Percentiles rank a stretch among this genome's conserved stretches.
phyloP scores from a whole-genome alignment of 1,139 yeast genomes.

The Nadsonia commutata region DNA sequence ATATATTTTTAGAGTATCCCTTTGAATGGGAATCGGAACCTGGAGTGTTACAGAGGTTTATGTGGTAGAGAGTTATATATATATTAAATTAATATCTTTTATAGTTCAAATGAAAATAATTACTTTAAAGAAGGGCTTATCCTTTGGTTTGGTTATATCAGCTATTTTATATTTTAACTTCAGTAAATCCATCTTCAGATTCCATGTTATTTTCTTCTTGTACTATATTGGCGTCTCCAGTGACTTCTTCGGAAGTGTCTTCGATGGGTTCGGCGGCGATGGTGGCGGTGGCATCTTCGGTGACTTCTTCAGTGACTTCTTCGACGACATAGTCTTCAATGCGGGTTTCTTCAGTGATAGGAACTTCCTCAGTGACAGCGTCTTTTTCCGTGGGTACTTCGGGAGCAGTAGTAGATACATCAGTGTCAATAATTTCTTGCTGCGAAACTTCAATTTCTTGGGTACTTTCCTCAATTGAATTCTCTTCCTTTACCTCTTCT shows the following conservation, averaged over 20 bases:
- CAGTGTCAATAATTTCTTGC: conserved; percentile 1
- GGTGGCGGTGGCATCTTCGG: conserved; percentile 15
- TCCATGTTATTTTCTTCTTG: too few species aligned
- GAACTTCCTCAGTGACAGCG: conserved; percentile 1
- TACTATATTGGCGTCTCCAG: too few species aligned
- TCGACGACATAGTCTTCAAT: conserved; percentile 1
- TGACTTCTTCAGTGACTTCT: conserved; percentile 11
- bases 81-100: too few species aligned
- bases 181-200: too few species aligned
- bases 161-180: too few species aligned
- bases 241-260: too few species aligned
- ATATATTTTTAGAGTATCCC: conserved; percentile 44
- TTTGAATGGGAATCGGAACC: conserved; percentile 58
- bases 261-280: too few species aligned
- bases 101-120: neutral
- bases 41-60: conserved; percentile 53
- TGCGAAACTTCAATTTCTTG: neutral
- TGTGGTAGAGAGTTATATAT: conserved; percentile 38
- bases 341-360: conserved; percentile 1
- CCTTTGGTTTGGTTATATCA: too few species aligned
- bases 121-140: too few species aligned
- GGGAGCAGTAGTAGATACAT: neutral
- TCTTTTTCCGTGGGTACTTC: conserved; percentile 2
- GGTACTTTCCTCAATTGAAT: neutral
- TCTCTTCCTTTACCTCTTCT: neutral